Conservation (phyloP, 768 basidiomycete species). For the Crassisporium funariophilum region DNA sequence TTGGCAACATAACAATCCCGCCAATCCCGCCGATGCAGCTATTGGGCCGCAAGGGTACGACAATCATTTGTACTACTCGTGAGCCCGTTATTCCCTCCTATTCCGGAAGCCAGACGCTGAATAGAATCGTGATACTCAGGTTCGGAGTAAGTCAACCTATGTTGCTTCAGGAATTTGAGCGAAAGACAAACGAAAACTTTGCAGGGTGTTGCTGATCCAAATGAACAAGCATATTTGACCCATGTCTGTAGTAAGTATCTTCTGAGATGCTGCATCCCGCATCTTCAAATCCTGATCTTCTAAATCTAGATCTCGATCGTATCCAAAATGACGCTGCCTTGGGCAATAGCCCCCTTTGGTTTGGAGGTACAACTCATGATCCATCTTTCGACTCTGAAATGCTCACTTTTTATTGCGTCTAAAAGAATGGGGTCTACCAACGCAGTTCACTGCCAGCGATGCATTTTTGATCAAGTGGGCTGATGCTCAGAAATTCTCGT, state of each 20-base stretch:
- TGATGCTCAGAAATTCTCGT: constrained; percentile 72
- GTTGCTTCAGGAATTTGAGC: not conserved
- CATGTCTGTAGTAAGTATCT: constrained; percentile 66
- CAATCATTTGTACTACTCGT: constrained; percentile 80
- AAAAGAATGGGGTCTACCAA: constrained; percentile 55
- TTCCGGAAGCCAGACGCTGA: no score
- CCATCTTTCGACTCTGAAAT: not conserved
- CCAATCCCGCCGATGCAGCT: constrained; percentile 71
- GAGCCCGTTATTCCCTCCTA: constrained; percentile 24
- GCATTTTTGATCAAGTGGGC: constrained; percentile 69
- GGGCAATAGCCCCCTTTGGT: constrained; percentile 42
- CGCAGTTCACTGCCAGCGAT: constrained; percentile 63
- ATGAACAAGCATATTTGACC: constrained; percentile 62
- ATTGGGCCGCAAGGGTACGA: constrained; percentile 77
- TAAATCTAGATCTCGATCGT: constrained; percentile 55
- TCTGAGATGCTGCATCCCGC: not conserved
- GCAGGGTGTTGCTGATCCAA: constrained; percentile 72
- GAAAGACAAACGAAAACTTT: constrained; percentile 9
- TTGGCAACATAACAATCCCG: constrained; percentile 71
- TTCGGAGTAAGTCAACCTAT: constrained; percentile 51
- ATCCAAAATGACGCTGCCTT: constrained; percentile 39
- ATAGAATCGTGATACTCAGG: constrained; percentile 29
- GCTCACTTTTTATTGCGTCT: not conserved
- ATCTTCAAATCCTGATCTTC: not conserved
- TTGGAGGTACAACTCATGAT: constrained; percentile 33